A percentile compares a stretch with the other conserved stretches of the same genome.
phyloP scores from a whole-genome alignment of 192 early-diverging fungal genomes.

The Linnemannia zychae region DNA sequence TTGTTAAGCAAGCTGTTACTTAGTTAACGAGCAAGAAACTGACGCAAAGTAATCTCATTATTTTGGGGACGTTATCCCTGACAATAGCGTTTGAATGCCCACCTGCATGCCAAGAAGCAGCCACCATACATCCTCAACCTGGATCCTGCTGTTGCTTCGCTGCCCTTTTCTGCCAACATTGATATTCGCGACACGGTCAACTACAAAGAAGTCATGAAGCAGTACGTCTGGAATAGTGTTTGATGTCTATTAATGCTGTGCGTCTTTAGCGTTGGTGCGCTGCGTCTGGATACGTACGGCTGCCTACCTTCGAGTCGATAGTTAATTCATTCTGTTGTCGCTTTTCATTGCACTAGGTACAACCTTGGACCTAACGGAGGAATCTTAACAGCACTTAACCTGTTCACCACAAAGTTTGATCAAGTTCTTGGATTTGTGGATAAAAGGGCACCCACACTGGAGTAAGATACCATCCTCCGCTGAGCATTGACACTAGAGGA shows the following conservation, averaged over 20 bases:
- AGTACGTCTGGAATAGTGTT: slow-evolving; percentile 65
- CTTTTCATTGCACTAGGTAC: slow-evolving; percentile 69
- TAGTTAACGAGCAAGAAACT: not conserved
- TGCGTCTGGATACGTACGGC: not conserved
- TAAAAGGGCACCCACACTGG: slow-evolving; percentile 79
- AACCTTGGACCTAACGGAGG: slow-evolving; percentile 97
- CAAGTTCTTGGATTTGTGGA: slow-evolving; percentile 92
- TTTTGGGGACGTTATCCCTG: not conserved
- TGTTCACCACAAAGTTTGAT: slow-evolving; percentile 99
- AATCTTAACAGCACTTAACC: slow-evolving; percentile 94
- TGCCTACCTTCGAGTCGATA: not conserved
- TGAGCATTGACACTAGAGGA: not conserved
- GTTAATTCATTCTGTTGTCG: not conserved
- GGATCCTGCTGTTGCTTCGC: slow-evolving; percentile 89
- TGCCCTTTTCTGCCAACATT: slow-evolving; percentile 96
- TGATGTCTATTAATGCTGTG: not conserved
- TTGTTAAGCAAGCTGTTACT: no score
- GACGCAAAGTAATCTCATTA: not conserved
- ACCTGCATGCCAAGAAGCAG: slow-evolving; percentile 80
- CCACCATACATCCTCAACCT: slow-evolving; percentile 94
- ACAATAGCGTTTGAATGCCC: slow-evolving; percentile 85
- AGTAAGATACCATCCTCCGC: slow-evolving; percentile 62
- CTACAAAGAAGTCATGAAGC: slow-evolving; percentile 99
- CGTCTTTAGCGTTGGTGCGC: not conserved
- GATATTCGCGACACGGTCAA: slow-evolving; percentile 98